Evolutionary conservation across 2,329 filamentous ascomycete genomes (phyloP), one percentile per base, ranked within the genome.

Genomic region (Chrysosporium queenslandicum): DNA sequence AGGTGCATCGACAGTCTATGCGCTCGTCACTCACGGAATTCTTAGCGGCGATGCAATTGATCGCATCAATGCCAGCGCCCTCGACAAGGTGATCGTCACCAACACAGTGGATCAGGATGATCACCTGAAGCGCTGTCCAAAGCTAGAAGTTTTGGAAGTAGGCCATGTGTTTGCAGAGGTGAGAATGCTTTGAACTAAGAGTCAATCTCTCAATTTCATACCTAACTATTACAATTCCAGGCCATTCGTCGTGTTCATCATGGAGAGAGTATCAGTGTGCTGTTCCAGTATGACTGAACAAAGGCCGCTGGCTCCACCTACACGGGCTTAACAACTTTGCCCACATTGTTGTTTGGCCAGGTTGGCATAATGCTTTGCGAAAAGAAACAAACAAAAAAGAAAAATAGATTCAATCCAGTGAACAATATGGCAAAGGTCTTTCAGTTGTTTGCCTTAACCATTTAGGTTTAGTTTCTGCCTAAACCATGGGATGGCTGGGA

Each of bases 231-330:
- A 53, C 20, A 53, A 41, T 27, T 60, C 16, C 53, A 82, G 80
- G 82, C 92, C 47, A 96, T 97, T 61, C 86, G 92, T 58, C 82
- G 92, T 57, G 91, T 97, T 54, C 92, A 98, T 71, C 90, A 97
- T 69, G 92, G 92, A 63, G 92, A 98, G 74, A 95, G 88, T 64
- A 95, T 98, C 71, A 95, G 89, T 67, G 87, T 92, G 56, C 78
- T 98, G 48, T 98, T 98, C 71, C 85, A 89, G 66, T 85, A 87
- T 69, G 85, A 87, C 66, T 89, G 68, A 66, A 41, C 6, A 43
- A 21, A 20, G 34, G 8, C 27, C 42, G n/a, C n/a, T n/a, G n/a
- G n/a, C n/a, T n/a, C n/a, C n/a, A n/a, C n/a, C n/a, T n/a, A n/a
- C n/a, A n/a, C n/a, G n/a, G n/a, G n/a, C n/a, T n/a, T n/a, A n/a